Evolutionary conservation across 768 basidiomycete genomes (phyloP), one percentile per base, ranked within the genome.

Genomic region (Boletus eberwhitei): DNA sequence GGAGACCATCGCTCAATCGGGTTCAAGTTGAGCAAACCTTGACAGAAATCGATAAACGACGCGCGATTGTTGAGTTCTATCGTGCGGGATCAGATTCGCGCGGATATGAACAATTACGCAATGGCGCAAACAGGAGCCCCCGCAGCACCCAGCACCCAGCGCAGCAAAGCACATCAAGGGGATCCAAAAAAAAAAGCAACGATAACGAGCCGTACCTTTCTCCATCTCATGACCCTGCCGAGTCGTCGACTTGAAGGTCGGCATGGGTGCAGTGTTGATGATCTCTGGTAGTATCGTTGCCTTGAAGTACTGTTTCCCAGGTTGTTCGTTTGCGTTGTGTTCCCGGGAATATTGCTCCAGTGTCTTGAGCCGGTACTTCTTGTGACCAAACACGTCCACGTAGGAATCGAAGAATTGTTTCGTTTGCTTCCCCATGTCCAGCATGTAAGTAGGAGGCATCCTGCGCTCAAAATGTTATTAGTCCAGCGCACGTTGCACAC

Each of bases 281-380:
- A 99, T 96, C 58, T 99, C 97, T 2, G 92, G 93, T 38, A 99
- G 74, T 19, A 91, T 87, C 26, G 84, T 91, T 17, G 94, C 93
- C 70, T 93, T 91, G 81, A 99, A 98, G 71, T 98, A 99, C 71
- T 98, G 96, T 73, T 99, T 99, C 62, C 94, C 95, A 0, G 95
- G 95, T 68, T 98, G 97, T 68, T 99, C 97, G 59, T 94, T 88
- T 16, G 91, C 88, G 57, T 90, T 90, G 73, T 95, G 94, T 71
- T 99, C 97, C 45, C 90, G 80, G 6, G 93, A 91, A 70, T 98
- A 99, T 70, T 98, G 94, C 54, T 98, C 95, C 59, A 99, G 75
- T 50, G 82, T 82, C 77, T 98, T 99, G 63, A 98, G 73, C 46
- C 85, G 81, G 70, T 87, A 93, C 69, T 90, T 90, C 73, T 93